Evolutionary conservation across 176 grass and related monocot species (phyloP).

Genomic region (Rhynchospora tenuis): DNA sequence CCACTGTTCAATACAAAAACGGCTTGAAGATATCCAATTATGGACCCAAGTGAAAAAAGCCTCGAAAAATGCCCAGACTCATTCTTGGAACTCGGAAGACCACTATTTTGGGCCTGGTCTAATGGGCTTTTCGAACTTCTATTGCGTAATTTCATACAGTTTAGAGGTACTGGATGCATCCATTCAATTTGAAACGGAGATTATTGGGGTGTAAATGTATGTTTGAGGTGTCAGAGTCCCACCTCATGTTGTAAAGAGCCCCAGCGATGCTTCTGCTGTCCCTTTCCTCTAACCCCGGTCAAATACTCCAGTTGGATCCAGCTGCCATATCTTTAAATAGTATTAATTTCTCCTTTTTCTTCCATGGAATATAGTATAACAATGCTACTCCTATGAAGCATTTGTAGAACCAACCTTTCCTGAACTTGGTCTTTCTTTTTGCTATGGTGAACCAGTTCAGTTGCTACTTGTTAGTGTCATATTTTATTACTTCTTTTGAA

Average conservation of each 20-base stretch:
- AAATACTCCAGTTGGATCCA: slow-evolving; percentile 16
- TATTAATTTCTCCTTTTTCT: not conserved
- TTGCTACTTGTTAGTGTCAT: too few species aligned
- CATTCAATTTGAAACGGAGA: not conserved
- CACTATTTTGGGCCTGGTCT: not conserved
- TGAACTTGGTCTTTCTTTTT: not conserved
- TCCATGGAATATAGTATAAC: too few species aligned
- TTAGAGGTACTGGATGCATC: not conserved
- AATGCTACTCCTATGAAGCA: too few species aligned
- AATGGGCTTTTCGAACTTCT: not conserved
- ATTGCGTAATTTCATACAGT: not conserved
- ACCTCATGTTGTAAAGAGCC: slow-evolving; percentile 8
- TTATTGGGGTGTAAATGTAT: not conserved
- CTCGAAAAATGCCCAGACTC: too few species aligned
- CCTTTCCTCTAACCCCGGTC: not conserved
- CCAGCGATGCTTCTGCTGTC: slow-evolving; percentile 18
- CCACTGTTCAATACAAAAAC: too few species aligned
- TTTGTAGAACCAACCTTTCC: not conserved
- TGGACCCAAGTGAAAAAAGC: too few species aligned
- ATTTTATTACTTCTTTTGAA: too few species aligned
- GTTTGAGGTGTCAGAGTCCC: not conserved
- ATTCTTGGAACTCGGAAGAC: too few species aligned
- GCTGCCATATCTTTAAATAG: slow-evolving; percentile 6
- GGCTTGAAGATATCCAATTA: too few species aligned
- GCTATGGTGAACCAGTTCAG: not conserved